Conservation (phyloP, 768 basidiomycete species). For the Guyanaporus albipodus region DNA sequence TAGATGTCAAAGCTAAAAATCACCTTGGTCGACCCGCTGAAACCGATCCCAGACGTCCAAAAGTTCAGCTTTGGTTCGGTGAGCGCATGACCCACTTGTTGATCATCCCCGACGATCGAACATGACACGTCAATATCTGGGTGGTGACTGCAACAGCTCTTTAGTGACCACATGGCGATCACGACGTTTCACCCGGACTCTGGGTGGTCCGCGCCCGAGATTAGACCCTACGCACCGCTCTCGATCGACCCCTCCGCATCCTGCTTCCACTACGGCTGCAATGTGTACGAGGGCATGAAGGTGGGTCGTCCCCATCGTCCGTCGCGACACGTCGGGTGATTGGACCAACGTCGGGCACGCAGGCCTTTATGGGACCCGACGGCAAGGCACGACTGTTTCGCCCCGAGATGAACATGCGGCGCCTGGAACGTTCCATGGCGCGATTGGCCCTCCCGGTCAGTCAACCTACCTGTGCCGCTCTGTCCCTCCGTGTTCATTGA, state of each 20-base stretch:
- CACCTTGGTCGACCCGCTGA: slow-evolving; percentile 43
- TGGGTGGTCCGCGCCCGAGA: slow-evolving; percentile 71
- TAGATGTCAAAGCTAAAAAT: slow-evolving; percentile 44
- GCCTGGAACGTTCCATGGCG: slow-evolving; percentile 63
- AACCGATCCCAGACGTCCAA: slow-evolving; percentile 46
- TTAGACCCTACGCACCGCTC: slow-evolving; percentile 65
- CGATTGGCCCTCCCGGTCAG: slow-evolving; percentile 72
- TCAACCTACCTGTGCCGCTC: not conserved
- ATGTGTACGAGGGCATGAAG: slow-evolving; percentile 67
- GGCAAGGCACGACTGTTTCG: slow-evolving; percentile 77
- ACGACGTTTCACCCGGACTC: slow-evolving; percentile 54
- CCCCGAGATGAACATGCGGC: slow-evolving; percentile 81
- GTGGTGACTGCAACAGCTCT: not conserved
- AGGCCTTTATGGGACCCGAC: slow-evolving; percentile 71
- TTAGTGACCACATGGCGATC: slow-evolving; percentile 73
- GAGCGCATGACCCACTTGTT: not conserved
- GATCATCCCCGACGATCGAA: too few relatives aligned
- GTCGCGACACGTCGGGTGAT: too few relatives aligned
- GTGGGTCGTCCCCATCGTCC: slow-evolving; percentile 30
- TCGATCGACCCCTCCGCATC: slow-evolving; percentile 52
- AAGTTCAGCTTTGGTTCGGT: slow-evolving; percentile 57
- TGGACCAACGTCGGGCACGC: too few relatives aligned
- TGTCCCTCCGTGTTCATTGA: too few relatives aligned
- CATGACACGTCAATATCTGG: too few relatives aligned
- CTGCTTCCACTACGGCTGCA: slow-evolving; percentile 59